phyloP scores from a whole-genome alignment of 208 protist genomes.

The Trypanosoma rangeli region DNA sequence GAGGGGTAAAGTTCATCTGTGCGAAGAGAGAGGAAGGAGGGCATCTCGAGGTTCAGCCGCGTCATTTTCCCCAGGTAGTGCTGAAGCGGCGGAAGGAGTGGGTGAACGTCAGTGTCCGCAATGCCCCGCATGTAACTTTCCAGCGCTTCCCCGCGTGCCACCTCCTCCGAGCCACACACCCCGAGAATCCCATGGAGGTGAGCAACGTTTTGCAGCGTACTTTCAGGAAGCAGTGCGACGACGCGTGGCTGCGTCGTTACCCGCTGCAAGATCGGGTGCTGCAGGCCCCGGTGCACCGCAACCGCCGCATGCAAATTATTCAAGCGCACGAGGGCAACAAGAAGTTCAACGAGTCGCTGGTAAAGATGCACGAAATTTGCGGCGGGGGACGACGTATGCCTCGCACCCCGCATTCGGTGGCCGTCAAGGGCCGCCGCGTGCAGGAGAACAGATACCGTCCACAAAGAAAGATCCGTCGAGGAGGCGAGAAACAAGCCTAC shows the following conservation, averaged over 20 bases:
- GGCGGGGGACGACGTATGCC: background rate
- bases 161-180: background rate
- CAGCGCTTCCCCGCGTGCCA: slow-evolving; percentile 9
- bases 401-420: background rate
- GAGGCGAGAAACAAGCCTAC: slow-evolving; percentile 42
- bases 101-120: slow-evolving; percentile 42
- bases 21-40: slow-evolving; percentile 36
- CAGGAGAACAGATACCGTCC: slow-evolving; percentile 48
- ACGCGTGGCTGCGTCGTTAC: slow-evolving; percentile 25
- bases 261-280: slow-evolving; percentile 45
- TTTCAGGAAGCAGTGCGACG: slow-evolving; percentile 5
- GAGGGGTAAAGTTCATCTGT: slow-evolving; percentile 14
- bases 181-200: slow-evolving; percentile 34
- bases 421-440: slow-evolving; percentile 52
- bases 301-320: slow-evolving; percentile 62
- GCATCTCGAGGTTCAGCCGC: slow-evolving; percentile 30
- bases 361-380: slow-evolving; percentile 11
- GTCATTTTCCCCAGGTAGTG: slow-evolving; percentile 43
- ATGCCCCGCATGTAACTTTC: slow-evolving; percentile 49
- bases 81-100: slow-evolving; percentile 46
- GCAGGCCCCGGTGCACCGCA: slow-evolving; percentile 39
- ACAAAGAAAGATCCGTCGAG: slow-evolving; percentile 43
- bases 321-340: slow-evolving; percentile 46
- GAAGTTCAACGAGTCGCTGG: slow-evolving; percentile 40
- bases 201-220: slow-evolving; percentile 32